Evolutionary conservation across 257 asterid species (phyloP).

Genomic region (Rehmannia glutinosa): DNA sequence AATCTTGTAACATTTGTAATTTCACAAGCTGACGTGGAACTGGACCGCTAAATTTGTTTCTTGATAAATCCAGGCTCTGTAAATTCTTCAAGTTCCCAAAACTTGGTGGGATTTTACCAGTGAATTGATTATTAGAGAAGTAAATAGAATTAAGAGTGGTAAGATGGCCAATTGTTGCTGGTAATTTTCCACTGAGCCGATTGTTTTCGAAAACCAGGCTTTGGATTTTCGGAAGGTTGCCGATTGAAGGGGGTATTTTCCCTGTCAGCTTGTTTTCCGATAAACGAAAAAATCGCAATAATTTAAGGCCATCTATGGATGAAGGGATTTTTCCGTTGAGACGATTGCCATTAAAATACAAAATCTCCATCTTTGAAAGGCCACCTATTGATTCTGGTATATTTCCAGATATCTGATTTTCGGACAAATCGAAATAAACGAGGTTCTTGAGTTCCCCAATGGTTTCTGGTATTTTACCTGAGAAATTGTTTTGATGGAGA

Average conservation of each 20-base stretch:
- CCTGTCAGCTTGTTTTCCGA: constrained; percentile 56
- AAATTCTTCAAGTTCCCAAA: constrained; percentile 43
- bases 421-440: no score
- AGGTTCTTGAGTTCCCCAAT: no score
- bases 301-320: constrained; percentile 37
- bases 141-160: constrained; percentile 26
- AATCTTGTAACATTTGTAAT: constrained; percentile 25
- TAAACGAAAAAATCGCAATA: constrained; percentile 33
- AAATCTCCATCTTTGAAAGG: constrained; percentile 24
- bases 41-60: constrained; percentile 42
- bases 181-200: constrained; percentile 50
- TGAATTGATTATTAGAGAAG: constrained; percentile 52
- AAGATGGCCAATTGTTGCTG: constrained; percentile 50
- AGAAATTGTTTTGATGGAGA: constrained; percentile 39
- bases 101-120: constrained; percentile 49
- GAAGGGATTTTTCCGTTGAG: constrained; percentile 54
- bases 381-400: constrained; percentile 46
- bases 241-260: constrained; percentile 44
- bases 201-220: constrained; percentile 50
- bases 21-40: constrained; percentile 40
- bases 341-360: constrained; percentile 36
- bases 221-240: constrained; percentile 28
- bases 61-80: constrained; percentile 41
- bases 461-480: constrained; percentile 38
- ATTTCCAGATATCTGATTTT: constrained; percentile 37